phyloP scores from a whole-genome alignment of 2,329 filamentous ascomycete genomes.

The Berkeleyomyces basicola region DNA sequence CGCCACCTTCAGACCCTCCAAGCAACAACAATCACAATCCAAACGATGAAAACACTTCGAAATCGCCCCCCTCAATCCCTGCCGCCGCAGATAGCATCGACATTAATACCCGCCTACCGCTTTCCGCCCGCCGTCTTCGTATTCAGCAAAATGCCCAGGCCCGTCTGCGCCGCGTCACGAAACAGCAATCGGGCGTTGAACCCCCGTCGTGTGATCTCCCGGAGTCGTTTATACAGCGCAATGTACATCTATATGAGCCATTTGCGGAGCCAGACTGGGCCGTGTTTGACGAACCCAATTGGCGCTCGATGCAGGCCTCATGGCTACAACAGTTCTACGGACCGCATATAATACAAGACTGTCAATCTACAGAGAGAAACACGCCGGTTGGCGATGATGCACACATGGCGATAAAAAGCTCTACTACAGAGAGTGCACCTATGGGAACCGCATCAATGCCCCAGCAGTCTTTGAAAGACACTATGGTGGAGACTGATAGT shows the following conservation, averaged over 20 bases:
- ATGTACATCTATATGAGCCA: conserved; percentile 11
- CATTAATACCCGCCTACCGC: conserved; percentile 4
- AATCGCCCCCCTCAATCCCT: background rate
- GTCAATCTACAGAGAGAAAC: background rate
- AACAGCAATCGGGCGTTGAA: background rate
- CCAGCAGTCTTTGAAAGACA: background rate
- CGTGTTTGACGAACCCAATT: conserved; percentile 11
- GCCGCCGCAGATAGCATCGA: background rate
- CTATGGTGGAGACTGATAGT: background rate
- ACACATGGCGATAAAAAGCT: background rate
- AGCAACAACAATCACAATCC: background rate
- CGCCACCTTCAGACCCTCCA: background rate
- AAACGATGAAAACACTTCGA: background rate
- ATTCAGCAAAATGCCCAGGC: conserved; percentile 1
- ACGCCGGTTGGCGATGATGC: background rate
- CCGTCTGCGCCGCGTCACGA: background rate
- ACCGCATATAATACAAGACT: background rate
- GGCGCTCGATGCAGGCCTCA: conserved; percentile 10
- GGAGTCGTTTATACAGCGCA: background rate
- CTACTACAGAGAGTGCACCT: background rate
- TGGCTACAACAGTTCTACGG: conserved; percentile 13
- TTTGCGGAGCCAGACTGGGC: conserved; percentile 11
- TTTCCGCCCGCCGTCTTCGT: conserved; percentile 6
- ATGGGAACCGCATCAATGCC: background rate
- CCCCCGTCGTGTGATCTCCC: conserved; percentile 3